Base-by-base conservation (phyloP, 208 protist species). In the Leptomonas seymouri region DNA sequence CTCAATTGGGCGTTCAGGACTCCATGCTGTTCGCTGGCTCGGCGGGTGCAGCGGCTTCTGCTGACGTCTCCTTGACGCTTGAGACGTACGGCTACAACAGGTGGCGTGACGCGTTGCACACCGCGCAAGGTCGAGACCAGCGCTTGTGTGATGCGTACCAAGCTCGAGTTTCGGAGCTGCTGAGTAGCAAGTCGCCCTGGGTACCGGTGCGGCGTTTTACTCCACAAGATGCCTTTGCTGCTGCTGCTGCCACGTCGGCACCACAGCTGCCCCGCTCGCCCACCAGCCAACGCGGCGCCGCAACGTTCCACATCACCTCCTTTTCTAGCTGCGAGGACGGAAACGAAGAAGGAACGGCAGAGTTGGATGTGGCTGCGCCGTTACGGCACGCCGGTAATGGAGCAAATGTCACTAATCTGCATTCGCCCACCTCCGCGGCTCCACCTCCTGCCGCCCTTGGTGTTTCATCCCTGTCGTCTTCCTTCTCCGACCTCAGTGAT, bases 401-500 rank as follows among this genome's bases (percentile, higher is more conserved):
- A 3, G 34, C 7, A 3, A 39, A 39, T 39, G 34, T 9, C 7
- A 9, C 34, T 12, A 39, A 3, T 3, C 34, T 9, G 34, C 34
- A 39, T 9, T 3, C 34, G 34, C 9, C 3, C 34, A 9, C 34
- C 34, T 9, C 34, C 34, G 34, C 9, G 34, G n/a, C 46, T 30
- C 30, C 44, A 31, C 45, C 15, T 12, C 23, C 28, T 14, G 27
- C 58, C 5, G 39, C 9, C 42, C 15, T 31, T 5, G 20, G 7
- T 18, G 30, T 46, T 4, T 59, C 41, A 11, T 71, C 71, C 21
- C 20, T 71, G 11, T 77, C 71, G 15, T 77, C 71, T 3, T 77
- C 71, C 41, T 77, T 77, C 51, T 77, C 71, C 18, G 71, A 77
- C 60, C 30, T 77, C 45, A 62, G 63, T 39, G 71, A 77, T 31